Evolutionary conservation across 2,329 filamentous ascomycete species (phyloP).

Genomic region (Amauroascus niger): DNA sequence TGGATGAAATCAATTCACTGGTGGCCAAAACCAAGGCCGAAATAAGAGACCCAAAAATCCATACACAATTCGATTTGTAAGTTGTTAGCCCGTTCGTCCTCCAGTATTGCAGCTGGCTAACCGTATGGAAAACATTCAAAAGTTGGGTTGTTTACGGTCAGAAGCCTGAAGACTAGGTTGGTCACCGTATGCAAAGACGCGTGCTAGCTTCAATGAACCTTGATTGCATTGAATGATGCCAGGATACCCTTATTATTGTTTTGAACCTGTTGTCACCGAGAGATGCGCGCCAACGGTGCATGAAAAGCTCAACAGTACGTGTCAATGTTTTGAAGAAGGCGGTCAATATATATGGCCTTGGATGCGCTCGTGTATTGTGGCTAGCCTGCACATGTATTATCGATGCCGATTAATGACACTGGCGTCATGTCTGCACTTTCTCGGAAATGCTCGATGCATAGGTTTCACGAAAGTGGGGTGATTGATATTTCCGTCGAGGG

Average conservation of each 20-base stretch:
- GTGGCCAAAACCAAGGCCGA: constrained; percentile 27
- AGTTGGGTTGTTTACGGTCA: background rate
- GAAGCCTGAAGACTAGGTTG: background rate
- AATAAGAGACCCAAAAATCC: constrained; percentile 25
- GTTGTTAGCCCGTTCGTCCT: constrained; percentile 4
- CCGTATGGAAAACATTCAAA: background rate
- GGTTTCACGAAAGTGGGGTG: background rate
- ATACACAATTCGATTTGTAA: constrained; percentile 25
- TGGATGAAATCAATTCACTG: constrained; percentile 25
- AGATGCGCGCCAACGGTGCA: background rate
- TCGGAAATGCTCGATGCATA: background rate
- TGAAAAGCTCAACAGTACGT: background rate
- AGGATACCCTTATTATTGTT: background rate
- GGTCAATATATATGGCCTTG: constrained; percentile 1
- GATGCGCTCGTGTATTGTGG: no score
- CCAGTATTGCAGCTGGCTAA: background rate
- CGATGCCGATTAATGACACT: background rate
- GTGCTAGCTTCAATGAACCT: background rate
- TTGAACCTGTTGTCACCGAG: background rate
- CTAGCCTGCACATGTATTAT: background rate
- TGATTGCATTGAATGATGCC: background rate
- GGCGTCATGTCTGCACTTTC: background rate
- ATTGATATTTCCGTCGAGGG: background rate
- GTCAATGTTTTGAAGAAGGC: background rate
- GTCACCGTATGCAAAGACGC: background rate